phyloP scores from a whole-genome alignment of 78 protist genomes.

The slime mould (Dictyostelium discoideum) region dicty_2.7 NC_007090.3:4082501-4083000 shows the following conservation, averaged over 20 bases:
- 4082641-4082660: neutral
- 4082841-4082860: neutral
- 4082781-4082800: neutral
- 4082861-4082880: neutral
- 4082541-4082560: conserved; percentile 63
- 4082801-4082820: neutral
- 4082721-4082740: neutral
- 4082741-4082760: neutral
- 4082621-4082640: neutral
- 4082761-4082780: neutral
- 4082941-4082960: neutral
- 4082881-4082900: neutral
- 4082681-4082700: neutral
- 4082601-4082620: neutral
- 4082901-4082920: neutral
- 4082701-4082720: neutral
- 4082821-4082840: neutral
- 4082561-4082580: conserved; percentile 16
- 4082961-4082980: neutral
- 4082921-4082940: neutral
- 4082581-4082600: neutral
- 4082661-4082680: neutral
- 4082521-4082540: conserved; percentile 66
- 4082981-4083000: neutral
- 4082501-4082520: conserved; percentile 59